Percentiles rank a stretch among this genome's conserved stretches.
These are phyloP conservation scores for Penicillium hesseltinei DNA, from an alignment of 2,329 filamentous ascomycete genomes.

Conservation along the genomic window DNA sequence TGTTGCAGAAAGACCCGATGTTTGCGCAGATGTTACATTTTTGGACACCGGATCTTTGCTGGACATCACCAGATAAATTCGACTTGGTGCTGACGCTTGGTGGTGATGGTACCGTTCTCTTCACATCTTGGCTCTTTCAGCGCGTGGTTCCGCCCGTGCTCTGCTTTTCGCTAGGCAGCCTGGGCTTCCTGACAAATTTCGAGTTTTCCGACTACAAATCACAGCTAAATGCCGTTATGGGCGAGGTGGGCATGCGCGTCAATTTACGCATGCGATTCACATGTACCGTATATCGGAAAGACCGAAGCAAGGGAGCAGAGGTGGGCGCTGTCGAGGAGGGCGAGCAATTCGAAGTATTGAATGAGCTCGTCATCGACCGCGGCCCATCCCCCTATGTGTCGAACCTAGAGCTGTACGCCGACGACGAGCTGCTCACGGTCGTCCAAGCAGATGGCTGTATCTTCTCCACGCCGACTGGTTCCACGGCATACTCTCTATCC, in stretches of 20 bases:
- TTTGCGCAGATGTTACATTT: constrained; percentile 85
- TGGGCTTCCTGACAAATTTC: constrained; percentile 96
- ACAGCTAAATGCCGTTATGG: constrained; percentile 86
- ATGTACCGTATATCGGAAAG: constrained; percentile 87
- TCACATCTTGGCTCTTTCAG: constrained; percentile 96
- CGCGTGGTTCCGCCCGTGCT: constrained; percentile 89
- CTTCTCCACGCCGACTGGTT: constrained; percentile 92
- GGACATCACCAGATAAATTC: constrained; percentile 89
- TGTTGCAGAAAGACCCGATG: constrained; percentile 70
- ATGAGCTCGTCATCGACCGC: constrained; percentile 96
- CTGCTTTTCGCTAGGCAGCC: constrained; percentile 85
- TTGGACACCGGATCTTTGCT: constrained; percentile 96
- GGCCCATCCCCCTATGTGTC: constrained; percentile 96
- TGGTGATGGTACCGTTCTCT: constrained; percentile 95
- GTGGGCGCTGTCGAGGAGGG: constrained; percentile 72
- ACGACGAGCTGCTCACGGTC: constrained; percentile 90
- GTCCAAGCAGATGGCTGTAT: constrained; percentile 97
- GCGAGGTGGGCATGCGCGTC: constrained; percentile 91
- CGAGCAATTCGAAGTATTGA: constrained; percentile 96
- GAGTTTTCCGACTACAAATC: constrained; percentile 87
- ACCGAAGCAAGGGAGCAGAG: constrained; percentile 44
- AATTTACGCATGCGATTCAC: constrained; percentile 99
- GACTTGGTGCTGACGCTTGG: constrained; percentile 91
- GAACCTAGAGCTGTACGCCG: constrained; percentile 92
- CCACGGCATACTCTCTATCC: constrained; percentile 92